These are phyloP conservation scores for Emergomyces orientalis DNA, from an alignment of 2,329 filamentous ascomycete species.

Conservation along the genomic window DNA sequence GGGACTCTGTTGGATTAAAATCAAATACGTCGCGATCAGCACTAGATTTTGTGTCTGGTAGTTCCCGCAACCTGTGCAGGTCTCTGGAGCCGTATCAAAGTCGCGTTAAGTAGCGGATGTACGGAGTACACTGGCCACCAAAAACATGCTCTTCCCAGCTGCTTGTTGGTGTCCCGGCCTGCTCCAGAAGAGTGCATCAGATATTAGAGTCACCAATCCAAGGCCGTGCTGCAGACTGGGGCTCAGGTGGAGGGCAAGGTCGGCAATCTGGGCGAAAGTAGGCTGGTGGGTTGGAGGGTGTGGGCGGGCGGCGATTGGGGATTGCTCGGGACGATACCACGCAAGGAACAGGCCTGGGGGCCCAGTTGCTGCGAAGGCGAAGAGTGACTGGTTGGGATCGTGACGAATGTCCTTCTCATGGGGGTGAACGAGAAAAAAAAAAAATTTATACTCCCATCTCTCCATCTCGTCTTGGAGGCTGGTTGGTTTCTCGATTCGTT, in stretches of 20 bases:
- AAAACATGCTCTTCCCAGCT: not conserved
- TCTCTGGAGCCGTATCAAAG: not conserved
- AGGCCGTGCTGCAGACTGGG: not conserved
- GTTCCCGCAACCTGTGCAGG: not conserved
- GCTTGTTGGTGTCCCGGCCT: not conserved
- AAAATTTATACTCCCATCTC: not conserved
- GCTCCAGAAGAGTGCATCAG: not conserved
- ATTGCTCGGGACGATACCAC: not conserved
- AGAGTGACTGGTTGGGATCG: not conserved
- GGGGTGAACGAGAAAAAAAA: not conserved
- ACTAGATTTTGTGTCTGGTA: not conserved
- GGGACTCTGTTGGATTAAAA: not conserved
- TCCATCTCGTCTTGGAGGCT: not conserved
- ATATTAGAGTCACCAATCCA: not conserved
- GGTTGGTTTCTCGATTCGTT: constrained; percentile 2
- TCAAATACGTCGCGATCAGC: not conserved
- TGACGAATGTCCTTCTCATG: not conserved
- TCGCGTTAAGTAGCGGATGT: not conserved
- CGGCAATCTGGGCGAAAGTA: not conserved
- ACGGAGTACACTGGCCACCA: not conserved
- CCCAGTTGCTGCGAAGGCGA: constrained; percentile 1
- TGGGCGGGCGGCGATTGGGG: constrained; percentile 2
- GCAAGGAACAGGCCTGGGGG: not conserved
- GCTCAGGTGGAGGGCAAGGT: not conserved
- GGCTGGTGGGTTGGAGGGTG: not conserved